Base-by-base conservation (phyloP, 176 grass and related monocot species). In the Musa acuminata region DNA sequence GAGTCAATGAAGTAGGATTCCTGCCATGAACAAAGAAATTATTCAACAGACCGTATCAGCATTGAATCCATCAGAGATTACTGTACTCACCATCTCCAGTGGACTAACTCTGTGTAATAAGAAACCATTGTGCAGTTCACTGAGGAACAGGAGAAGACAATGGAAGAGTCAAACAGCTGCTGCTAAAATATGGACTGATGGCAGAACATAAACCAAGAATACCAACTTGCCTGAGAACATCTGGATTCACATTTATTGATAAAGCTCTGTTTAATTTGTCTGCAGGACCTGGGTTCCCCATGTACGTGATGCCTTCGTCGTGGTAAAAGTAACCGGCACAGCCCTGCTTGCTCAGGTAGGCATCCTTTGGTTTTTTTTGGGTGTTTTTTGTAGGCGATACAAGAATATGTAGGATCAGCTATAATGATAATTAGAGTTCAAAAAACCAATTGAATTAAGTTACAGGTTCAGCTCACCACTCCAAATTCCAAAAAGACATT, bases 91-190 rank as follows among this genome's bases (percentile, higher is more conserved):
- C 59, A 87, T 87, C 23, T 82, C 70, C 70, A 83, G 69, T 53
- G 75, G 75, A 78, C 49, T 83, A 52, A 80, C 80, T 87, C 75
- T 78, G 71, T 83, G 84, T 49, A 87, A 53, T 55, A 87, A 63
- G 53, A 87, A 82, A 5, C 68, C 79, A 69, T 60, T 79, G 51
- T 72, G 80, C 67, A 86, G 51, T 63, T 72, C 64, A 64, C 81
- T 83, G 81, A 75, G 13, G 16, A 52, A 26, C 35, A 70, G 24
- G 17, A 72, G 20, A 1, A 65, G 13, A 71, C 48, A 29, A 35
- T 17, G 49, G 8, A 58, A 24, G 77, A 69, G 17, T 49, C 1
- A 70, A 50, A 49, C 67, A 16, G 0, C 12, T 19, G 11, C 17
- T 9, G 27, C 49, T 9, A 66, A 64, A 77, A 26, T 9, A 20